Evolutionary conservation across 2,329 filamentous ascomycete genomes (phyloP).

Genomic region (Phialophora chinensis): DNA sequence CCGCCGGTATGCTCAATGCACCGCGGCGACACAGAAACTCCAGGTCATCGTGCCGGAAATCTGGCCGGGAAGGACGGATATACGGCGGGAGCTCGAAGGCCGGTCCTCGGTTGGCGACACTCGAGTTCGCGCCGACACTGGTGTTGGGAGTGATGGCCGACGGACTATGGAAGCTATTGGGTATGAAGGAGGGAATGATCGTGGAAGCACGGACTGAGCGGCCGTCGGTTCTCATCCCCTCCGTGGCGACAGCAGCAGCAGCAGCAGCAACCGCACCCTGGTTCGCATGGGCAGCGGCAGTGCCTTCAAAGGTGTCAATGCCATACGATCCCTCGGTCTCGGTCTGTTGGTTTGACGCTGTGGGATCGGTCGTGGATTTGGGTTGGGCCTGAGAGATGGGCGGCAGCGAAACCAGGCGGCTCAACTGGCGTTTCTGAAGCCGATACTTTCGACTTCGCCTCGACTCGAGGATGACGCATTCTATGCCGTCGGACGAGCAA

Average conservation of each 20-base stretch:
- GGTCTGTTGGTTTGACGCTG: neutral
- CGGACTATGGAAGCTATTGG: slow-evolving; percentile 7
- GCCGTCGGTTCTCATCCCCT: neutral
- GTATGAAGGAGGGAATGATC: neutral
- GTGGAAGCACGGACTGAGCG: neutral
- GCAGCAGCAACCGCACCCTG: neutral
- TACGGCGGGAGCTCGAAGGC: slow-evolving; percentile 26
- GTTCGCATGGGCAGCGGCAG: neutral
- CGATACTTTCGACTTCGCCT: slow-evolving; percentile 34
- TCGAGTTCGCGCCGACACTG: neutral
- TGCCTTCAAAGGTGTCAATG: slow-evolving; percentile 1
- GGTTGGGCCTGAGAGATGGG: slow-evolving; percentile 27
- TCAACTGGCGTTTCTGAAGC: slow-evolving; percentile 35
- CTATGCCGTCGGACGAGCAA: slow-evolving; percentile 31
- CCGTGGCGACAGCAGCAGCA: neutral
- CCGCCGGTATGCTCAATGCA: slow-evolving; percentile 75
- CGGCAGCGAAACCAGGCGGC: slow-evolving; percentile 23
- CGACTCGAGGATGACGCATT: slow-evolving; percentile 34
- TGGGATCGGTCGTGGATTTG: slow-evolving; percentile 8
- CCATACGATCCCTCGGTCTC: neutral
- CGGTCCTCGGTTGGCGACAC: neutral
- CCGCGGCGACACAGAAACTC: slow-evolving; percentile 52
- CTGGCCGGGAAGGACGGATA: slow-evolving; percentile 27
- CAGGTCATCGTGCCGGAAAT: slow-evolving; percentile 27
- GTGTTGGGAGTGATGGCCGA: slow-evolving; percentile 6